Conservation (phyloP, 2,329 filamentous ascomycete genomes). For the Annulohypoxylon truncatum region DNA sequence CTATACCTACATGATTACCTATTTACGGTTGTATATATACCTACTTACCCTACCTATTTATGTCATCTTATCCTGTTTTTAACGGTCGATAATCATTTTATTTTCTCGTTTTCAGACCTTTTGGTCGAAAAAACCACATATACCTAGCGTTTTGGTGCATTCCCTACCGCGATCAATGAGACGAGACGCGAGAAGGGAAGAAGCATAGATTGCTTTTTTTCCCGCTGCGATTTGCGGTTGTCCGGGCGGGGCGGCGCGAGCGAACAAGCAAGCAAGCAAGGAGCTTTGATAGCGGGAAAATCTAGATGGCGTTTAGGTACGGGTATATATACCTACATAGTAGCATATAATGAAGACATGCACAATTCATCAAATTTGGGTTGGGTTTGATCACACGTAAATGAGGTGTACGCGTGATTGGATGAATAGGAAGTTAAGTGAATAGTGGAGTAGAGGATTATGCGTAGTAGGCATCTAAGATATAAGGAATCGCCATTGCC, state of each 20-base stretch:
- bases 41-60: not conserved
- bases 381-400: not conserved
- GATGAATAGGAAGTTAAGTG: not conserved
- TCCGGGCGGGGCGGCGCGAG: not conserved
- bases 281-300: conserved; percentile 18
- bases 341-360: conserved; percentile 33
- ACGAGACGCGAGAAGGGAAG: not conserved
- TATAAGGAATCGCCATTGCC: not conserved
- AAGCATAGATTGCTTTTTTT: conserved; percentile 23
- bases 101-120: not conserved
- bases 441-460: not conserved
- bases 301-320: conserved; percentile 32
- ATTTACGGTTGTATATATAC: conserved; percentile 31
- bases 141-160: conserved; percentile 1
- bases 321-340: conserved; percentile 23
- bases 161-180: not conserved
- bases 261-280: conserved; percentile 16
- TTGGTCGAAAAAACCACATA: not conserved
- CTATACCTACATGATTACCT: not conserved
- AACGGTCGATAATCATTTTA: not conserved
- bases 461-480: not conserved
- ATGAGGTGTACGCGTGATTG: not conserved
- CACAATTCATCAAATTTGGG: not conserved
- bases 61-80: not conserved
- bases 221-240: not conserved